Base-by-base conservation (phyloP, 495 filamentous ascomycete species). In the Aspergillus baeticus region DNA sequence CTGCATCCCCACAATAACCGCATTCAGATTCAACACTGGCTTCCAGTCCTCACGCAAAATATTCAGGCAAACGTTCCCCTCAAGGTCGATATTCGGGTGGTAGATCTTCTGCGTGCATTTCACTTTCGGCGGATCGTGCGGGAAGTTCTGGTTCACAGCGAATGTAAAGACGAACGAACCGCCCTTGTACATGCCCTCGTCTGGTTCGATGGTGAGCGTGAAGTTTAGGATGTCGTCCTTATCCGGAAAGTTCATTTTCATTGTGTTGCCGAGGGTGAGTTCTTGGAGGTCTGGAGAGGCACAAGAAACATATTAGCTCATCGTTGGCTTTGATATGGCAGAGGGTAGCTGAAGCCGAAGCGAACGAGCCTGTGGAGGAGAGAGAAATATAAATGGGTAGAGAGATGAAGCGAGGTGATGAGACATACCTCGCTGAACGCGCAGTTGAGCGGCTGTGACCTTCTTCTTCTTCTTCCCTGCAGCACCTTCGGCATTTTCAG, bases 11-110 rank as follows among this genome's bases (percentile, higher is more conserved):
- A 98, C 92, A 64, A 98, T 93, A 23, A 97, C 92, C 11, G 94
- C 92, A 71, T 97, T 96, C 64, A 98, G 71, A 68, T 98, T 98
- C 68, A 98, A 76, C 18, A 98, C 94, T 0, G 94, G 94, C 77
- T 97, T 98, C 94, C 94, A 98, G 77, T 98, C 94, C 77, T 98
- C 94, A 53, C 94, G 78, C 64, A 98, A 73, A 56, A 98, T 98
- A 68, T 98, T 98, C 62, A 98, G 71, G 76, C 94, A 98, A 13
- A 98, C 91, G 66, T 98, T 98, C 36, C 94, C 94, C 65, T 98
- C 94, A 45, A 96, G 79, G 68, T 98, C 94, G 70, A 98, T 98
- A 71, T 98, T 98, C 10, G 94, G 94, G 65, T 98, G 94, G 75
- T 98, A 98, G 62, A 98, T 97, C 80, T 96, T 98, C 71, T 98